Conservation (phyloP, 2,329 filamentous ascomycete species). For the Stemphylium beticola region DNA sequence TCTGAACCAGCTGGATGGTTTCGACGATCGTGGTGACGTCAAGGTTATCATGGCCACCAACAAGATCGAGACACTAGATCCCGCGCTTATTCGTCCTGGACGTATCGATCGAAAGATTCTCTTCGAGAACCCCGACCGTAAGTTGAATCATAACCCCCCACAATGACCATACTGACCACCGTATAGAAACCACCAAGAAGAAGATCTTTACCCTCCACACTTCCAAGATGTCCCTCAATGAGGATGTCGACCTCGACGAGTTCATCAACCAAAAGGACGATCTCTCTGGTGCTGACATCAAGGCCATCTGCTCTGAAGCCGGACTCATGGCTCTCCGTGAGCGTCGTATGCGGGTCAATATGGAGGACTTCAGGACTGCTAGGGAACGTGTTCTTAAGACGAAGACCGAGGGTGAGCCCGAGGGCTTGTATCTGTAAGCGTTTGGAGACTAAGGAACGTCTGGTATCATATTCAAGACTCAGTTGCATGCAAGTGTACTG, state of each 20-base stretch:
- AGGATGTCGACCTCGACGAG: conserved; percentile 97
- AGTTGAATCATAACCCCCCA: conserved; percentile 36
- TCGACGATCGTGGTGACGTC: conserved; percentile 97
- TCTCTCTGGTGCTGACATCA: conserved; percentile 95
- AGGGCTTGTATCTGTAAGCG: conserved; percentile 93
- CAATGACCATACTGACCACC: conserved; percentile 58
- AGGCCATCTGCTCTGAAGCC: conserved; percentile 97
- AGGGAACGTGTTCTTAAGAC: conserved; percentile 96
- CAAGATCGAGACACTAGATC: conserved; percentile 98
- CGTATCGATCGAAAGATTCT: conserved; percentile 98
- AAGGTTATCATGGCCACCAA: conserved; percentile 99
- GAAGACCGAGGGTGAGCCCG: conserved; percentile 97
- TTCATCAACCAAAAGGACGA: conserved; percentile 99
- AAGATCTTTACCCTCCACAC: conserved; percentile 99
- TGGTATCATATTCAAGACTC: conserved; percentile 5
- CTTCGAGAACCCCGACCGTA: conserved; percentile 74
- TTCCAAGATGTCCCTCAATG: conserved; percentile 95
- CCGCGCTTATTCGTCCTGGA: conserved; percentile 92
- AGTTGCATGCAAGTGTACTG: conserved; percentile 24
- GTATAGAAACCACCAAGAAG: conserved; percentile 84
- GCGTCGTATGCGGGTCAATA: conserved; percentile 96
- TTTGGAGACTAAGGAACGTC: neutral
- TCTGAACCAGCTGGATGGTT: conserved; percentile 97
- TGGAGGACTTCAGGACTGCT: conserved; percentile 95
- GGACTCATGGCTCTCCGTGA: conserved; percentile 93